phyloP scores from a whole-genome alignment of 352 stramenopile species.

The Lagenidium giganteum region DNA sequence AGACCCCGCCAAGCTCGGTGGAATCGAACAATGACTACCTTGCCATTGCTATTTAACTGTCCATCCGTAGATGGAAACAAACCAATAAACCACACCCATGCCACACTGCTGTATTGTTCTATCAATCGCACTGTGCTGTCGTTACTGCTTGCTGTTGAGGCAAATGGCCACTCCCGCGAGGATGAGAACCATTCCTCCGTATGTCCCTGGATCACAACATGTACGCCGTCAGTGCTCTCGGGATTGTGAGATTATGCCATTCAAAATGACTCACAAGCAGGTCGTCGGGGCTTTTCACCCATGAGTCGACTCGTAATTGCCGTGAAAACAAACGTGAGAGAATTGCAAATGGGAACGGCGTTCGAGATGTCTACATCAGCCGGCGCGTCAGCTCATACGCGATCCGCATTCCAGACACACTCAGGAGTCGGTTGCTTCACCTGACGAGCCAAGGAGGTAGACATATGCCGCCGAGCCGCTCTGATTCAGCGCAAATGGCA shows the following conservation, averaged over 20 bases:
- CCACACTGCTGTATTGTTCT: too few species aligned
- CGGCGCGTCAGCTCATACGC: background rate
- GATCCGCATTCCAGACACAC: background rate
- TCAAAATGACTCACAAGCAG: conserved; percentile 44
- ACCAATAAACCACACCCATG: too few species aligned
- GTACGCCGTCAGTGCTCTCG: background rate
- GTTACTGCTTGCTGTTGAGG: conserved; percentile 16
- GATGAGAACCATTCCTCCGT: conserved; percentile 21
- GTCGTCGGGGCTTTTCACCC: conserved; percentile 63
- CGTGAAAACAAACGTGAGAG: conserved; percentile 86
- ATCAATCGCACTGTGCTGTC: too few species aligned
- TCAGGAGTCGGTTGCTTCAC: conserved; percentile 17
- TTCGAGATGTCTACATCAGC: conserved; percentile 63
- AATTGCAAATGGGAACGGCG: conserved; percentile 87
- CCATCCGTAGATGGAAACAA: too few species aligned
- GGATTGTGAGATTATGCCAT: too few species aligned
- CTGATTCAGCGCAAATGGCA: conserved; percentile 82
- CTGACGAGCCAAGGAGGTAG: conserved; percentile 66
- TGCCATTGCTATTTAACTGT: too few species aligned
- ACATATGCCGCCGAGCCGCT: conserved; percentile 80
- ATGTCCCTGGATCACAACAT: conserved; percentile 9
- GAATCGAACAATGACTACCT: too few species aligned
- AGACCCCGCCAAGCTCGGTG: too few species aligned
- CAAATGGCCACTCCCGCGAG: conserved; percentile 16
- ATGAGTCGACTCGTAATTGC: conserved; percentile 71